Base-by-base conservation (phyloP, 306 rosid species). In the Boehmeria nivea region DNA sequence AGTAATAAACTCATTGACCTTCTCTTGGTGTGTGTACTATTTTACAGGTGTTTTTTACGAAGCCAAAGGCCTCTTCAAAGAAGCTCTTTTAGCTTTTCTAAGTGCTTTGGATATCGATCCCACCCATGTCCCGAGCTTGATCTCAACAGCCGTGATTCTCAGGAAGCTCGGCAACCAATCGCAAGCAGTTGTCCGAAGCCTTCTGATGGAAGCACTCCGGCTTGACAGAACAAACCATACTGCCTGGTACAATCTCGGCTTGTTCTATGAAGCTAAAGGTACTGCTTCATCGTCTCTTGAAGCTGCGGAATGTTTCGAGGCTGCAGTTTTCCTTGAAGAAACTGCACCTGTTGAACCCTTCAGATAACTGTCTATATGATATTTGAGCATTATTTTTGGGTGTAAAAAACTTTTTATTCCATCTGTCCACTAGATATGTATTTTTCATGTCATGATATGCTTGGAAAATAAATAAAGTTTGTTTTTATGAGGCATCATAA, bases 201-300 rank as follows among this genome's bases (percentile, higher is more conserved):
- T 79, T 69, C 67, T 93, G 77, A 75, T 68, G 94, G 81, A 83
- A 2, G 96, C 95, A 1, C 28, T 87, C 43, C 67, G 72, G 59
- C 83, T 77, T 0, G 88, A 87, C 60, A 74, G 82, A 50, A 75
- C 57, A 73, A 85, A 72, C 69, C 78, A 80, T 59, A 59, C 78
- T 19, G 95, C 94, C 1, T 93, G 96, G 96, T 77, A 85, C 70
- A 83, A 83, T 68, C 95, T 93, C 33, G 99, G 95, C 43, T 69
- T 85, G 58, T 66, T 77, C 38, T 69, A 77, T 75, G 68, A 83
- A 64, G 64, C 75, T 17, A 74, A 73, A 66, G 89, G 81, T 4
- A 58, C 73, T 36, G 47, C 40, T 40, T 63, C 86, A n/a, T 76
- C 89, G 13, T 59, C 70, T 42, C 59, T 36, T 8, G 95, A 87